These are phyloP conservation scores for Rubroboletus satanas DNA, from an alignment of 768 basidiomycete species.

Conservation along the genomic window DNA sequence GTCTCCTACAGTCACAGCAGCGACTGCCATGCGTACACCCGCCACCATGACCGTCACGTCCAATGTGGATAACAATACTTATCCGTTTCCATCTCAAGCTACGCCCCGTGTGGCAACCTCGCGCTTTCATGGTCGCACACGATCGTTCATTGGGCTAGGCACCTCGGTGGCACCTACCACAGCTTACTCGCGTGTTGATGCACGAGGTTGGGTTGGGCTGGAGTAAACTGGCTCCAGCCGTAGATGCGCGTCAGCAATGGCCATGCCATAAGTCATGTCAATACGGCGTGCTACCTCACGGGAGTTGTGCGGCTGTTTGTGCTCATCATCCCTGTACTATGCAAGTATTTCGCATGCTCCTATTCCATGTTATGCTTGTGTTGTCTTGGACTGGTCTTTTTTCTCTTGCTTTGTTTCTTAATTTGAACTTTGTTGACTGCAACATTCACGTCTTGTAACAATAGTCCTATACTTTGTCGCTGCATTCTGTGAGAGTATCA, in stretches of 20 bases:
- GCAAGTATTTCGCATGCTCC: slow-evolving; percentile 21
- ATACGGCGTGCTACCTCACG: slow-evolving; percentile 9
- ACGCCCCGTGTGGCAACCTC: slow-evolving; percentile 73
- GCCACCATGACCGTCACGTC: slow-evolving; percentile 82
- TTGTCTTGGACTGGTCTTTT: slow-evolving; percentile 21
- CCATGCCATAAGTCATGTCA: slow-evolving; percentile 7
- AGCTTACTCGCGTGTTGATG: slow-evolving; percentile 80
- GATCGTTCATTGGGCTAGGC: slow-evolving; percentile 70
- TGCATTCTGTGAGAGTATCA: background rate
- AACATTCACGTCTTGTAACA: slow-evolving; percentile 33
- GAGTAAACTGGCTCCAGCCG: slow-evolving; percentile 28
- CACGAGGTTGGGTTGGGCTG: slow-evolving; percentile 70
- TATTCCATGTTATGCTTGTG: slow-evolving; percentile 23
- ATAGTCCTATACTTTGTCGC: slow-evolving; percentile 20
- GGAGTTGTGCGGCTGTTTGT: slow-evolving; percentile 6
- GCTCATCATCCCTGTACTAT: slow-evolving; percentile 18
- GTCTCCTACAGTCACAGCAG: slow-evolving; percentile 51
- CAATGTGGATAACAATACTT: slow-evolving; percentile 41
- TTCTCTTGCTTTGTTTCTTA: background rate
- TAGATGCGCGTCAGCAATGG: slow-evolving; percentile 2
- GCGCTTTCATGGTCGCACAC: slow-evolving; percentile 60
- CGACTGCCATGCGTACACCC: slow-evolving; percentile 57
- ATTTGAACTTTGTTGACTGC: slow-evolving; percentile 19
- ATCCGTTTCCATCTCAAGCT: slow-evolving; percentile 53
- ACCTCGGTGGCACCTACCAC: slow-evolving; percentile 71